phyloP scores from a whole-genome alignment of 1,139 yeast genomes.

The Yueomyces sp. region DNA sequence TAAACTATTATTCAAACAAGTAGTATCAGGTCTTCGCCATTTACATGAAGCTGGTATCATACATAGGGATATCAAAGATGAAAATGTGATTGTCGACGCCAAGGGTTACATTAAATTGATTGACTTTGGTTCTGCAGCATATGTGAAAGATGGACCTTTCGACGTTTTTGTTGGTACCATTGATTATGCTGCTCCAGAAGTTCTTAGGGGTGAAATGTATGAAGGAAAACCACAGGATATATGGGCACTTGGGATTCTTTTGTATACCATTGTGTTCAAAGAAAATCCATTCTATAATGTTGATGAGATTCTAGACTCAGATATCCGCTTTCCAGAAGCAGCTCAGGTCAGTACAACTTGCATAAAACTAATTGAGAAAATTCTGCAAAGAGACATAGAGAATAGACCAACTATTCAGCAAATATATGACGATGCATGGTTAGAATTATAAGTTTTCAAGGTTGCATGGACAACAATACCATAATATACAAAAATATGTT shows the following conservation, averaged over 20 bases:
- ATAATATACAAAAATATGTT: no score
- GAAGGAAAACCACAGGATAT: constrained; percentile 91
- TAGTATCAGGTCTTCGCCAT: constrained; percentile 66
- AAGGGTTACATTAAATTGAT: constrained; percentile 68
- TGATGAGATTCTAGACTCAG: constrained; percentile 89
- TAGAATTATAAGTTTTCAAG: constrained; percentile 14
- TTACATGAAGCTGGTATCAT: constrained; percentile 78
- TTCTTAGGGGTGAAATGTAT: constrained; percentile 74
- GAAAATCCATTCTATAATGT: constrained; percentile 93
- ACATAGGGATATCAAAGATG: constrained; percentile 92
- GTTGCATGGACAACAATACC: no score
- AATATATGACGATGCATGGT: constrained; percentile 59
- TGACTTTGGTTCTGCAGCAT: constrained; percentile 94
- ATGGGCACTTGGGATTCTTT: constrained; percentile 88
- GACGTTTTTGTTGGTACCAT: constrained; percentile 95
- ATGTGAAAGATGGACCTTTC: constrained; percentile 81
- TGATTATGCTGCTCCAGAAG: constrained; percentile 96
- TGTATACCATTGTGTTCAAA: constrained; percentile 82
- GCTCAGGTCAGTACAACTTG: constrained; percentile 39
- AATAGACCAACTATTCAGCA: constrained; percentile 64
- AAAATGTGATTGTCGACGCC: constrained; percentile 78
- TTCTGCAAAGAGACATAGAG: constrained; percentile 51
- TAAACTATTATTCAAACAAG: constrained; percentile 64
- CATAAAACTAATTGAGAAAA: constrained; percentile 45
- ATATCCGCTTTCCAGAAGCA: constrained; percentile 52